Percentiles rank a stretch among this genome's conserved stretches.
phyloP scores from a whole-genome alignment of 345 rosid genomes.

The Carallia brachiata region DNA sequence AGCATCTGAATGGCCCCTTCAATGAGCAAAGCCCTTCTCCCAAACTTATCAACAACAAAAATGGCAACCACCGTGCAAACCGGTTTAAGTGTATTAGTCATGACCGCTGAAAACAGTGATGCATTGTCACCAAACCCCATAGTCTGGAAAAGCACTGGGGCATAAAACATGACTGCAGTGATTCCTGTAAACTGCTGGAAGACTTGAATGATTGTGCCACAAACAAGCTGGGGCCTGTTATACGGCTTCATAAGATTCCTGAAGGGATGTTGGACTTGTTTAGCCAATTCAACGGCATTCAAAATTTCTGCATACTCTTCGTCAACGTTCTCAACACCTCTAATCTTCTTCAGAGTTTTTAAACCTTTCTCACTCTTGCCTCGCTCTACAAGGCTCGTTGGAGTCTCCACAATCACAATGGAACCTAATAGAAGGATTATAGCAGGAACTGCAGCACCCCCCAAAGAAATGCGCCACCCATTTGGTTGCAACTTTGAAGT shows the following conservation, averaged over 20 bases:
- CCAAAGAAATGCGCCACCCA: conserved; percentile 70
- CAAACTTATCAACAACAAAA: conserved; percentile 35
- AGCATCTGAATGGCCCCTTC: conserved; percentile 36
- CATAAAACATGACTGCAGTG: conserved; percentile 48
- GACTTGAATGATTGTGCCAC: conserved; percentile 47
- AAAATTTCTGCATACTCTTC: conserved; percentile 47
- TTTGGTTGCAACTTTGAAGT: conserved; percentile 27
- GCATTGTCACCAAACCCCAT: conserved; percentile 48
- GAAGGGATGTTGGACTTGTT: conserved; percentile 40
- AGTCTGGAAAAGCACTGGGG: conserved; percentile 53
- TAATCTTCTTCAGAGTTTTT: conserved; percentile 40
- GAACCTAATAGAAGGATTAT: conserved; percentile 56
- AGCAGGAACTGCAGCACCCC: conserved; percentile 63
- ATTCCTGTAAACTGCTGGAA: conserved; percentile 80
- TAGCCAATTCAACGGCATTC: conserved; percentile 44
- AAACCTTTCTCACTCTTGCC: conserved; percentile 43
- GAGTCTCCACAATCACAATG: conserved; percentile 57
- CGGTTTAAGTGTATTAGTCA: conserved; percentile 38
- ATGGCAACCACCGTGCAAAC: conserved; percentile 32
- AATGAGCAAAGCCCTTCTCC: conserved; percentile 40
- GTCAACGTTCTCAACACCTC: conserved; percentile 50
- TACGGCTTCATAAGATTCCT: conserved; percentile 32
- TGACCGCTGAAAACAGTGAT: conserved; percentile 42
- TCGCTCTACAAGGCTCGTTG: conserved; percentile 58
- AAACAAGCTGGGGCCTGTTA: conserved; percentile 49